A percentile compares a stretch with the other conserved stretches of the same genome.
These are phyloP conservation scores for Talaromyces thailandensis DNA, from an alignment of 495 filamentous ascomycete species.

Conservation along the genomic window DNA sequence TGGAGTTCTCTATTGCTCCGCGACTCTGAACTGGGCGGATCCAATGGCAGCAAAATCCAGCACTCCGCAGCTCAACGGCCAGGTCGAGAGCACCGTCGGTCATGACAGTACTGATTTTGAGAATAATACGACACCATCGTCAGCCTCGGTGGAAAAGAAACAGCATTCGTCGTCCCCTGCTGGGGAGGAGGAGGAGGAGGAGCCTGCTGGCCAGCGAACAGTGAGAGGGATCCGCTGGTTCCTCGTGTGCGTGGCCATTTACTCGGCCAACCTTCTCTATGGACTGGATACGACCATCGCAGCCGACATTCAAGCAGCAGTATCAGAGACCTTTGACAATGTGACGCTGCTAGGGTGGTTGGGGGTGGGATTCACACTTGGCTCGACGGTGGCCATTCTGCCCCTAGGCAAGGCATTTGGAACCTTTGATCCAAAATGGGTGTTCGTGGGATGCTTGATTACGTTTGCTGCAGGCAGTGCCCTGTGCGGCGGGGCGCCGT, in stretches of 20 bases:
- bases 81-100: too few species aligned
- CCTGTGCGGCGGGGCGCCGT: conserved; percentile 42
- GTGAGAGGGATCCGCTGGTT: conserved; percentile 9
- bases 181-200: too few species aligned
- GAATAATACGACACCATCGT: too few species aligned
- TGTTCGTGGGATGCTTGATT: conserved; percentile 32
- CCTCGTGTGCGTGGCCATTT: conserved; percentile 2
- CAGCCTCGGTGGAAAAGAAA: too few species aligned
- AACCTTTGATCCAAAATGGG: conserved; percentile 41
- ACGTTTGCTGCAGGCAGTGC: conserved; percentile 41
- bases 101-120: too few species aligned
- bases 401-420: conserved; percentile 30
- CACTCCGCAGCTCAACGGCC: too few species aligned
- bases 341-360: conserved; percentile 44
- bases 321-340: conserved; percentile 35
- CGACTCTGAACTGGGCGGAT: too few species aligned
- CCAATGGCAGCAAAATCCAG: too few species aligned
- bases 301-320: conserved; percentile 43
- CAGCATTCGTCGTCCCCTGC: too few species aligned
- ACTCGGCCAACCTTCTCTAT: conserved; percentile 32
- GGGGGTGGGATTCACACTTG: conserved; percentile 33
- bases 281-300: conserved; percentile 51
- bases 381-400: conserved; percentile 17
- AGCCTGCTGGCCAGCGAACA: too few species aligned
- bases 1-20: too few species aligned